Evolutionary conservation across 257 asterid genomes (phyloP).

Genomic region (Misopates orontium): DNA sequence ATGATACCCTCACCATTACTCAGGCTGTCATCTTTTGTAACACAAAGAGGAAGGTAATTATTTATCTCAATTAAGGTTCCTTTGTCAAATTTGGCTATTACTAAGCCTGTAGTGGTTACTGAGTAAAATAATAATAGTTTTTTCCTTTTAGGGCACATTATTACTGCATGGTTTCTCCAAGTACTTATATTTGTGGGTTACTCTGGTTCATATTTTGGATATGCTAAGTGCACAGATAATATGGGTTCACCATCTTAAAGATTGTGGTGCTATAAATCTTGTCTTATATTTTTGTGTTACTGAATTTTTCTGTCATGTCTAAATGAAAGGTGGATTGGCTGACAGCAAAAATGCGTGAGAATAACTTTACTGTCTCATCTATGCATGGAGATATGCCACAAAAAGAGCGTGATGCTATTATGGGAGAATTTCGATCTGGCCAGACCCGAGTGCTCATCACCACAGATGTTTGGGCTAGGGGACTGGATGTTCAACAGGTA

Average conservation of each 20-base stretch:
- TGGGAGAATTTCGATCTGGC: constrained; percentile 83
- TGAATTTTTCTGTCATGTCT: constrained; percentile 8
- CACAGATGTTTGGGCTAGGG: constrained; percentile 99
- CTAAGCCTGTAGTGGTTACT: neutral
- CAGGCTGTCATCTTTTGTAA: constrained; percentile 98
- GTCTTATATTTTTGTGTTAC: neutral
- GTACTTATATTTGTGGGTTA: neutral
- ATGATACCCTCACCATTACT: constrained; percentile 93
- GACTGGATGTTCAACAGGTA: constrained; percentile 98
- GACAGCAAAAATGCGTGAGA: constrained; percentile 60
- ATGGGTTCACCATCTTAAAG: neutral
- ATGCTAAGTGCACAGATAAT: neutral
- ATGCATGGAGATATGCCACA: constrained; percentile 99
- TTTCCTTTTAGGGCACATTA: neutral
- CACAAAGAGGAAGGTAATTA: constrained; percentile 84
- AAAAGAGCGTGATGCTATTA: constrained; percentile 90
- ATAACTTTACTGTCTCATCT: constrained; percentile 84
- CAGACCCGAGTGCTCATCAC: constrained; percentile 92
- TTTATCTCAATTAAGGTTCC: neutral
- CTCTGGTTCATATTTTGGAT: constrained; percentile 3
- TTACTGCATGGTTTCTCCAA: neutral
- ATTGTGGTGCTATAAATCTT: neutral
- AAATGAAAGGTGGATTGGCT: constrained; percentile 80
- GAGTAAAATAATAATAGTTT: neutral
- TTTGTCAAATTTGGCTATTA: neutral